Percentiles rank a stretch among this genome's conserved stretches.
phyloP scores from a whole-genome alignment of 768 basidiomycete genomes.

The Agrocybe pediades region DNA sequence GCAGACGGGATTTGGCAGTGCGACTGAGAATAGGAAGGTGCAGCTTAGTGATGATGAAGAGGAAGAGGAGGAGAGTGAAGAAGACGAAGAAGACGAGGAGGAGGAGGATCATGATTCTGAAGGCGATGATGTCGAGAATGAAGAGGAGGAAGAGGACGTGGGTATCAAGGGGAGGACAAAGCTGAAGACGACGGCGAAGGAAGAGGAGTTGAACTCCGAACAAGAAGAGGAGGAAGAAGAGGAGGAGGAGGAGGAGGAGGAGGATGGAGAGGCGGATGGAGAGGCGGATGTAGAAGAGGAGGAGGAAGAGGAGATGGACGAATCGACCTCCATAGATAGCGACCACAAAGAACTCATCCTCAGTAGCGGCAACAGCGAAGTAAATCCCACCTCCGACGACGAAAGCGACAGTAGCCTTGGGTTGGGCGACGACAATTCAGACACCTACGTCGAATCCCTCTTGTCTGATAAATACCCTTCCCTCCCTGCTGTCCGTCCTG shows the following conservation, averaged over 20 bases:
- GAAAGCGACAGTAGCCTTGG: too few relatives aligned
- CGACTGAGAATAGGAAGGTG: not conserved
- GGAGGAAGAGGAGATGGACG: constrained; percentile 2
- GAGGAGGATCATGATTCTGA: not conserved
- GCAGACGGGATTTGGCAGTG: not conserved
- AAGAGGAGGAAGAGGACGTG: not conserved
- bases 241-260: constrained; percentile 2
- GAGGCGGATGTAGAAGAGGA: constrained; percentile 18
- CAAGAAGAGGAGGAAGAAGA: constrained; percentile 1
- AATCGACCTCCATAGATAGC: not conserved
- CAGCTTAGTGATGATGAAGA: too few relatives aligned
- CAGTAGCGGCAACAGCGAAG: too few relatives aligned
- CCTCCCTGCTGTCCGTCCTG: too few relatives aligned
- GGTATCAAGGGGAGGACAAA: not conserved
- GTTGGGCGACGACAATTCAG: too few relatives aligned
- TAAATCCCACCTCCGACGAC: too few relatives aligned
- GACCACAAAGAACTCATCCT: not conserved
- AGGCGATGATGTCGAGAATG: not conserved
- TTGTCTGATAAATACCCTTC: too few relatives aligned
- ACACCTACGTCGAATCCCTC: too few relatives aligned
- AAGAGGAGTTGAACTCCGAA: not conserved
- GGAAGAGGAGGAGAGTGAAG: not conserved
- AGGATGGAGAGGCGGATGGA: constrained; percentile 4
- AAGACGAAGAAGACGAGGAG: too few relatives aligned
- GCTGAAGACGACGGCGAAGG: not conserved